phyloP scores from a whole-genome alignment of 2,329 filamentous ascomycete species.

The Monosporascus sp. region DNA sequence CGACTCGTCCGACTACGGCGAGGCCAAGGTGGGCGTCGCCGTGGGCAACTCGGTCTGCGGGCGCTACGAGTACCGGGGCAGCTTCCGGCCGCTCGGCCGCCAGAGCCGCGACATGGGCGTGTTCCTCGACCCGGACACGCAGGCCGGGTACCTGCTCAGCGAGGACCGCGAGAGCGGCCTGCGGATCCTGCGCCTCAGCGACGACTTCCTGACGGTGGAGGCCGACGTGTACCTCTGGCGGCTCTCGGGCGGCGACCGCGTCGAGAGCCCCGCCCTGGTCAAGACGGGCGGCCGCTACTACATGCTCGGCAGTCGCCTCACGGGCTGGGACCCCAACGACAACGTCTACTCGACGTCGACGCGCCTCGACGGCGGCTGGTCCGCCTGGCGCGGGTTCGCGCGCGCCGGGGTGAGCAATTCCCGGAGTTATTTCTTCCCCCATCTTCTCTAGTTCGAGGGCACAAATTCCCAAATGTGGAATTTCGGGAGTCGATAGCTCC shows the following conservation, averaged over 20 bases:
- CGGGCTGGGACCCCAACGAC: constrained; percentile 57
- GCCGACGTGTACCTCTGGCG: constrained; percentile 45
- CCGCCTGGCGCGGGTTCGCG: constrained; percentile 54
- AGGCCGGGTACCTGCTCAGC: not conserved
- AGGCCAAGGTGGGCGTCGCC: constrained; percentile 61
- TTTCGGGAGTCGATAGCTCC: no score
- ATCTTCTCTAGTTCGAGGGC: no score
- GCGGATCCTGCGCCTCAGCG: constrained; percentile 50
- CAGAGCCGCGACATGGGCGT: constrained; percentile 55
- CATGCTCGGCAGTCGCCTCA: constrained; percentile 57
- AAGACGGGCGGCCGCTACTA: constrained; percentile 58
- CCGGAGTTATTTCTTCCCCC: no score
- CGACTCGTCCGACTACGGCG: constrained; percentile 54
- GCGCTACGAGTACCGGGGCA: constrained; percentile 39
- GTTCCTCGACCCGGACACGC: constrained; percentile 43
- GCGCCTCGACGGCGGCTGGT: constrained; percentile 56
- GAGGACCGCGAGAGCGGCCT: constrained; percentile 49
- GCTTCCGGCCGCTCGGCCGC: constrained; percentile 40
- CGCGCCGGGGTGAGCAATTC: no score
- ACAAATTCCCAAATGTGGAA: no score
- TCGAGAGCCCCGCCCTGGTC: constrained; percentile 59
- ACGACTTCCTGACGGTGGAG: constrained; percentile 50
- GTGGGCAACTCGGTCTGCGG: constrained; percentile 56
- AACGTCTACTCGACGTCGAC: constrained; percentile 58
- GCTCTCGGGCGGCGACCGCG: constrained; percentile 31